phyloP scores from a whole-genome alignment of 176 grass and related monocot genomes.

The Phoenix roebelenii region DNA sequence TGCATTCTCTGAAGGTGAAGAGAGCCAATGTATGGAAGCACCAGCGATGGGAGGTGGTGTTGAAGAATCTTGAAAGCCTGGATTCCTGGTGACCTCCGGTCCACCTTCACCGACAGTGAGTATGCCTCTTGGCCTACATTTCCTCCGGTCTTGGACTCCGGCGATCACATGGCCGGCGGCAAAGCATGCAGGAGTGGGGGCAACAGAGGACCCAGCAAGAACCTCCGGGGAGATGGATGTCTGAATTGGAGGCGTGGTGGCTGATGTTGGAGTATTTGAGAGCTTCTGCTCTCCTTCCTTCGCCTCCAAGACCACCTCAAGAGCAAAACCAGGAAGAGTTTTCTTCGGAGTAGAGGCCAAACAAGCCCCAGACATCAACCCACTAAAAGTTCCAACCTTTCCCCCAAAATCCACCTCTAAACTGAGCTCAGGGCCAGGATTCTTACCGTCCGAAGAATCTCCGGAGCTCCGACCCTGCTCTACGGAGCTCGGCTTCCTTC shows the following conservation, averaged over 20 bases:
- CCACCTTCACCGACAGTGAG: constrained; percentile 32
- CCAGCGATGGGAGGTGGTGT: constrained; percentile 20
- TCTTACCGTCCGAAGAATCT: not conserved
- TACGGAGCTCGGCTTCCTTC: constrained; percentile 4
- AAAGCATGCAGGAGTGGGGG: constrained; percentile 5
- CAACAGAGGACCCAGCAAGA: not conserved
- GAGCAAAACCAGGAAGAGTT: constrained; percentile 3
- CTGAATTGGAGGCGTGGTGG: constrained; percentile 13
- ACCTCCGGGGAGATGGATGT: constrained; percentile 13
- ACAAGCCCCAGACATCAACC: not conserved
- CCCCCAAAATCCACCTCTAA: not conserved
- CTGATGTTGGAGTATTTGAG: constrained; percentile 1
- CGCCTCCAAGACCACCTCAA: not conserved
- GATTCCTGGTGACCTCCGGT: constrained; percentile 14
- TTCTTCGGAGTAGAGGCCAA: constrained; percentile 9
- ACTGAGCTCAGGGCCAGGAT: not conserved
- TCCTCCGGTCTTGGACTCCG: constrained; percentile 12
- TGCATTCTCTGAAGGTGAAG: constrained; percentile 30
- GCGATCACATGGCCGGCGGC: constrained; percentile 10
- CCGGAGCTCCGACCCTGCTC: no score
- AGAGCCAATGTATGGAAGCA: constrained; percentile 79
- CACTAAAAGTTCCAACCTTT: no score
- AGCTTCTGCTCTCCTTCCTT: not conserved
- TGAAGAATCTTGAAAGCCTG: constrained; percentile 17
- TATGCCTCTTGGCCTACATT: constrained; percentile 70